Evolutionary conservation across 2,329 filamentous ascomycete species (phyloP), one percentile per base, ranked within the genome.

Genomic region (Biscogniauxia sp.): DNA sequence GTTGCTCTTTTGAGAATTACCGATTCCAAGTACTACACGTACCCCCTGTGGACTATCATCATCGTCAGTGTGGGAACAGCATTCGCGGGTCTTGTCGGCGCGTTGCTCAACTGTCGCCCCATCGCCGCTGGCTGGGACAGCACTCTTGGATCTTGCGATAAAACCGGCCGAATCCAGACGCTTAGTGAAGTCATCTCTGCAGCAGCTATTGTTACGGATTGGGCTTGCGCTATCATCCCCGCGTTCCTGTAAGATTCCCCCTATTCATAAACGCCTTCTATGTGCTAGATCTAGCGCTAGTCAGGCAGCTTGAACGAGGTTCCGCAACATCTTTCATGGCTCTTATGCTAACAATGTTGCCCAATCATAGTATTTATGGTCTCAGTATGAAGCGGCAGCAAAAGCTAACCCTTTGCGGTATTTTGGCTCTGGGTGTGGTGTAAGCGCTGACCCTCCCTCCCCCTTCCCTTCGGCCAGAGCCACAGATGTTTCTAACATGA

Each of bases 1-100:
- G 55, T 60, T 37, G 61, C 64, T 32, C 63, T 68, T 11, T 28
- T 68, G 17, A 61, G 66, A 11, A 61, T 68, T 53, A 59, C 64
- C 15, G 51, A 23, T n/a, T 26, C 56, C 11, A 65, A 61, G 56
- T 59, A 55, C 49, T 67, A 62, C 41, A 57, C 60, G 2, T 59
- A 66, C 17, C 63, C 65, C 13, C 17, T 68, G 13, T 67, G 66
- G 66, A 5, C 51, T 13, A 45, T 64, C 26, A 66, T 68, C 20
- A 17, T 58, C 25, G n/a, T 64, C 28, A 64, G 58, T 45, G 17
- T 58, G 9, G 41, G 65, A n/a, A 55, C 49, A 19, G 51, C 60
- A 0, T 26, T 58, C 20, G 13, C 60, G 7, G 65, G 60, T 3
- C 56, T 68, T 9, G 26, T 50, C 13, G 41, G 53, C 20, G 51